Conservation (phyloP, 2,329 filamentous ascomycete genomes). For the Pseudonectria foliicola region DNA sequence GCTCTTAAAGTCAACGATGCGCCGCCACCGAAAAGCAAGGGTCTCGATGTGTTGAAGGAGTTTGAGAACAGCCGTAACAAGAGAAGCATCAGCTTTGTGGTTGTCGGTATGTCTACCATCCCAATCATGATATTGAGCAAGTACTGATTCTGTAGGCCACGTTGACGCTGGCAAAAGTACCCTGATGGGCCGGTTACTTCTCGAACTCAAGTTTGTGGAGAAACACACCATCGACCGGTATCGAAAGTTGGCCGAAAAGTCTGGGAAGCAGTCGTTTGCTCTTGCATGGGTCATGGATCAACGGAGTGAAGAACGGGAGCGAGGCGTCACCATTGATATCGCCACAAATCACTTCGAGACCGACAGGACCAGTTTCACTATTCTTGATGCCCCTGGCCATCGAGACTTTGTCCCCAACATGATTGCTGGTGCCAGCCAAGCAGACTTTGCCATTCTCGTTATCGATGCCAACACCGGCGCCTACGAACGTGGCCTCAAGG, state of each 20-base stretch:
- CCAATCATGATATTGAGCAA: not conserved
- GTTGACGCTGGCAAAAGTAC: constrained; percentile 98
- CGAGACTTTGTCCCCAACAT: constrained; percentile 97
- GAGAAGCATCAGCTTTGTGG: constrained; percentile 81
- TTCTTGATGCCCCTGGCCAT: constrained; percentile 91
- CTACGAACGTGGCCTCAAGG: constrained; percentile 87
- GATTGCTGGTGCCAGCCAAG: constrained; percentile 94
- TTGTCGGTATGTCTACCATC: constrained; percentile 61
- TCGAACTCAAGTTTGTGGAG: constrained; percentile 83
- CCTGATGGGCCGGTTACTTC: constrained; percentile 87
- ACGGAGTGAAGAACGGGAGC: constrained; percentile 76
- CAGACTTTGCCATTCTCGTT: constrained; percentile 90
- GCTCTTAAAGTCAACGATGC: constrained; percentile 41
- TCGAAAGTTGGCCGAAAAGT: constrained; percentile 77
- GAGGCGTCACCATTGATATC: constrained; percentile 94
- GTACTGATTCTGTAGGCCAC: constrained; percentile 54
- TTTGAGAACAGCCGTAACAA: constrained; percentile 70
- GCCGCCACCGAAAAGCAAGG: constrained; percentile 62
- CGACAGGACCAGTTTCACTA: constrained; percentile 78
- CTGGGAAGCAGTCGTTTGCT: constrained; percentile 93
- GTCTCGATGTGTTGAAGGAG: constrained; percentile 76
- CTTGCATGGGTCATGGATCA: constrained; percentile 97
- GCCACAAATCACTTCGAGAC: constrained; percentile 94
- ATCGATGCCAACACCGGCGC: constrained; percentile 86
- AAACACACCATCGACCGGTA: constrained; percentile 85